Base-by-base conservation (phyloP, 441 rosid genomes). In the Pelargonium cotyledonis region DNA sequence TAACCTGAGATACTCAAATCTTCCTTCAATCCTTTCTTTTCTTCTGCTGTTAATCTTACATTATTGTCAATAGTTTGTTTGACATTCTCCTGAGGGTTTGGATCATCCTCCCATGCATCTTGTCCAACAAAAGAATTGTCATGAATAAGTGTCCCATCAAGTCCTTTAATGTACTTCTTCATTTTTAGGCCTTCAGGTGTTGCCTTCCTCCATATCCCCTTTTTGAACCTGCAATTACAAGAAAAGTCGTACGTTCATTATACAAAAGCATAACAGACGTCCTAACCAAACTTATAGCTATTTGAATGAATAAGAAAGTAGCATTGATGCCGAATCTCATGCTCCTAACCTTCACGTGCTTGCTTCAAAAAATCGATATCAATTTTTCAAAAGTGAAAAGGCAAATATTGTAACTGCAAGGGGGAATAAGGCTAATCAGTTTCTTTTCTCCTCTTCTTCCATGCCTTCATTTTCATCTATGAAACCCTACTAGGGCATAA, bases 71-170 rank as follows among this genome's bases (percentile, higher is more conserved):
- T 88, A 65, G 88, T 77, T 68, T 82, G 80, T 72, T 85, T 85
- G 65, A 86, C 75, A 71, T 80, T 82, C 58, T 82, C 86, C 62
- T 79, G 70, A 66, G 88, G 73, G 73, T 83, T 80, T 53, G 80
- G 79, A 74, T 83, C 96, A 53, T 90, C 93, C 73, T 83, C 83
- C 97, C 97, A 93, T 64, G 95, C 97, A 84, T 81, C 88, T 85
- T 93, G 97, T 75, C 98, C 98, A 70, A 89, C 92, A 82, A 85
- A 93, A 69, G 92, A 80, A 70, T 80, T 82, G 77, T 93, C 98
- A 29, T 80, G 91, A 81, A 89, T 70, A 72, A 90, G 83, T 23
- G 90, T 88, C 71, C 98, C 96, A 82, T 85, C 85, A 55, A 90
- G 91, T 44, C 85, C 85, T 84, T 89, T 83, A 49, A 91, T 77